Conservation (phyloP, 352 stramenopile genomes). For the Phytophthora colocasiae region DNA sequence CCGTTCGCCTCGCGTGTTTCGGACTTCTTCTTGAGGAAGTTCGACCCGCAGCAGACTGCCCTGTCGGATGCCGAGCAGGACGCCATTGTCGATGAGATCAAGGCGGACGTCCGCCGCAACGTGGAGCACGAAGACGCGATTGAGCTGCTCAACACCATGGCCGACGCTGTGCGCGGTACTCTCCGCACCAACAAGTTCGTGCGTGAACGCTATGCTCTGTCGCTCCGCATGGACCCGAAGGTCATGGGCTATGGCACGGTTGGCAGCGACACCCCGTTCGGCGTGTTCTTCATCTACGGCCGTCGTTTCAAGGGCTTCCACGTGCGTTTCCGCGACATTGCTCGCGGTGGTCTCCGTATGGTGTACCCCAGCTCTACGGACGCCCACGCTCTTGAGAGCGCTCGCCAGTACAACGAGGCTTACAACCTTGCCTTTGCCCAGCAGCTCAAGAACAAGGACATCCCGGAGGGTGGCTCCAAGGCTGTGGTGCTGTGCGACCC, state of each 20-base stretch:
- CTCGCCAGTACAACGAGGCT: slow-evolving; percentile 83
- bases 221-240: slow-evolving; percentile 77
- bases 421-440: slow-evolving; percentile 89
- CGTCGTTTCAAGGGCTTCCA: slow-evolving; percentile 95
- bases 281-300: slow-evolving; percentile 98
- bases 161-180: slow-evolving; percentile 76
- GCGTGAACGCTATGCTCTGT: slow-evolving; percentile 79
- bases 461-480: slow-evolving; percentile 86
- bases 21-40: slow-evolving; percentile 96
- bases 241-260: slow-evolving; percentile 87
- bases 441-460: slow-evolving; percentile 92
- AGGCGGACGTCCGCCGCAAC: slow-evolving; percentile 80
- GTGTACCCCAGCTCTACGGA: slow-evolving; percentile 77
- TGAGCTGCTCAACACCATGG: slow-evolving; percentile 77
- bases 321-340: slow-evolving; percentile 87
- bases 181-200: slow-evolving; percentile 88
- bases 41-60: slow-evolving; percentile 60
- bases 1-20: slow-evolving; percentile 92
- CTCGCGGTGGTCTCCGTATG: slow-evolving; percentile 78
- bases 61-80: slow-evolving; percentile 58
- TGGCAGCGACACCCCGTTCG: slow-evolving; percentile 93
- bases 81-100: slow-evolving; percentile 55
- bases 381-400: slow-evolving; percentile 68
- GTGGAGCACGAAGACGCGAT: slow-evolving; percentile 82
- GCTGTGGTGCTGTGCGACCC: slow-evolving; percentile 83